Conservation (phyloP, 192 early-diverging fungal species). For the Coemansia sp. region DNA sequence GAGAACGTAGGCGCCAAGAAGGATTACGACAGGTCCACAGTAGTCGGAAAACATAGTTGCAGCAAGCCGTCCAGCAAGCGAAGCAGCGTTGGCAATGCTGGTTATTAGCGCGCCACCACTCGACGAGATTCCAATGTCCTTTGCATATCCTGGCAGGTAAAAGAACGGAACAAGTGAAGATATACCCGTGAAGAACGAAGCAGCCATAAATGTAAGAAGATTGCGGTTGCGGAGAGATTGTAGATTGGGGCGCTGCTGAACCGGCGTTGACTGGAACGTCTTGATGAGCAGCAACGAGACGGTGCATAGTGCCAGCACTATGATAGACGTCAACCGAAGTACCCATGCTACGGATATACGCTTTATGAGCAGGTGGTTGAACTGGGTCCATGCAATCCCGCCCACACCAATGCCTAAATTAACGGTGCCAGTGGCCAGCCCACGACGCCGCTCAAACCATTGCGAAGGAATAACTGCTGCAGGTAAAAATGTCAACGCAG, state of each 20-base stretch:
- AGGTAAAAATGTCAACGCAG: slow-evolving; percentile 53
- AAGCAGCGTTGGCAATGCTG: slow-evolving; percentile 49
- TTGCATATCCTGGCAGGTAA: slow-evolving; percentile 50
- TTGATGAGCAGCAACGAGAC: slow-evolving; percentile 41
- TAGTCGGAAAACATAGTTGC: slow-evolving; percentile 36
- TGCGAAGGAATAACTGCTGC: slow-evolving; percentile 53
- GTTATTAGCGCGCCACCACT: slow-evolving; percentile 37
- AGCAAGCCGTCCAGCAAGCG: slow-evolving; percentile 31
- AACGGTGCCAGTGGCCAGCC: slow-evolving; percentile 59
- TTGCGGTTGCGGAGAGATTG: slow-evolving; percentile 20
- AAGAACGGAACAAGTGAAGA: slow-evolving; percentile 51
- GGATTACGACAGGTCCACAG: slow-evolving; percentile 32
- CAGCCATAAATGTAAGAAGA: slow-evolving; percentile 26
- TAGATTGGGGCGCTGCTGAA: background rate
- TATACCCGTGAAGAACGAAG: slow-evolving; percentile 42
- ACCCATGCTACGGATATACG: slow-evolving; percentile 60
- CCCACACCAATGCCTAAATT: slow-evolving; percentile 70
- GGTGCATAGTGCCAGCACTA: slow-evolving; percentile 33
- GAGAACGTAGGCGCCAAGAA: slow-evolving; percentile 32
- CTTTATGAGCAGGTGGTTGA: slow-evolving; percentile 59
- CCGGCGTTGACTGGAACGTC: slow-evolving; percentile 14
- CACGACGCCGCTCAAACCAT: slow-evolving; percentile 61
- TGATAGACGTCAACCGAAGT: slow-evolving; percentile 60
- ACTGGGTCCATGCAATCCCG: slow-evolving; percentile 64
- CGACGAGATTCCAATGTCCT: slow-evolving; percentile 36